Evolutionary conservation across 805 yeast genomes (phyloP).

Genomic region (Candida yuanshanica): DNA sequence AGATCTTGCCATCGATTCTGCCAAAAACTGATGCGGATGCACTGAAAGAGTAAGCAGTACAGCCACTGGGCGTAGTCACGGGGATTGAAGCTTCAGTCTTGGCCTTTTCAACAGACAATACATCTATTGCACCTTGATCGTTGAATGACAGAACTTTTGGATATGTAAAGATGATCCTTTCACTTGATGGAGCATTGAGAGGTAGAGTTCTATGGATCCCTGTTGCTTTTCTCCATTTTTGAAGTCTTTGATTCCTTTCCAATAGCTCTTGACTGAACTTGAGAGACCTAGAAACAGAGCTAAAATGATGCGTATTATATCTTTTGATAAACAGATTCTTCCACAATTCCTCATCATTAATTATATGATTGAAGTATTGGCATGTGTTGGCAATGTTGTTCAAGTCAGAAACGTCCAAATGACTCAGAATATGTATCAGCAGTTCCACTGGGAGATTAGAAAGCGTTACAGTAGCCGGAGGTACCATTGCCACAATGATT

Average conservation of each 20-base stretch:
- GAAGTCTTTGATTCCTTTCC: conserved; percentile 21
- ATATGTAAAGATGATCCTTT: conserved; percentile 10
- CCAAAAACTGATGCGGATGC: conserved; percentile 16
- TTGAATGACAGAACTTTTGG: conserved; percentile 14
- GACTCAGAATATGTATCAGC: conserved; percentile 29
- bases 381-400: conserved; percentile 28
- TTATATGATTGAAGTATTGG: conserved; percentile 22
- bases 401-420: conserved; percentile 32
- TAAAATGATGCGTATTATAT: conserved; percentile 27
- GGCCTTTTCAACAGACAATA: conserved; percentile 11
- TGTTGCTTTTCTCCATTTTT: conserved; percentile 16
- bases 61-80: conserved; percentile 14
- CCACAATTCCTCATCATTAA: conserved; percentile 38
- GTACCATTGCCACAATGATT: too few species aligned
- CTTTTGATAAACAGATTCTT: conserved; percentile 30
- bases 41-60: conserved; percentile 12
- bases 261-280: conserved; percentile 31
- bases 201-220: conserved; percentile 9
- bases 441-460: conserved; percentile 31
- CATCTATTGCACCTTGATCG: conserved; percentile 15
- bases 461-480: conserved; percentile 2
- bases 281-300: conserved; percentile 30
- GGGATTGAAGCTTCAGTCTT: conserved; percentile 16
- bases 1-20: conserved; percentile 14
- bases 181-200: conserved; percentile 5